Evolutionary conservation across 768 basidiomycete species (phyloP).

Genomic region (Pisolithus tinctorius): DNA sequence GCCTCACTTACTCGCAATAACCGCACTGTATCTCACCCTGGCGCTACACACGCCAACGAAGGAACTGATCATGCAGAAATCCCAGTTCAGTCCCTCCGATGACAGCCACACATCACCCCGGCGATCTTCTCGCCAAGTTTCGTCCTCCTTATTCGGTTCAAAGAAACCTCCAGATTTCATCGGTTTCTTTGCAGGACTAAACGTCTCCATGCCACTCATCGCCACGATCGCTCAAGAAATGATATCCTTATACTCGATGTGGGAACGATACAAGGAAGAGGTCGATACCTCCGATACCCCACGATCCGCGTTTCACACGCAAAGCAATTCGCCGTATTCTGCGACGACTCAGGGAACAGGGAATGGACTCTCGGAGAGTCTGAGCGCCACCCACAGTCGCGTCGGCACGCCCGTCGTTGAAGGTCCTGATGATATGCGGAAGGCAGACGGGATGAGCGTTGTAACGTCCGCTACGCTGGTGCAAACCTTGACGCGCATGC

Average conservation of each 20-base stretch:
- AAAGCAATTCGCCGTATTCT: conserved; percentile 15
- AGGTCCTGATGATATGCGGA: conserved; percentile 13
- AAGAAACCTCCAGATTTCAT: conserved; percentile 59
- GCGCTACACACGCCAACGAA: conserved; percentile 60
- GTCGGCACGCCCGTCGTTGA: conserved; percentile 22
- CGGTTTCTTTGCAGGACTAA: conserved; percentile 77
- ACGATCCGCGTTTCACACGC: conserved; percentile 12
- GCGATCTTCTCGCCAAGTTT: conserved; percentile 48
- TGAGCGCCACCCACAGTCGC: conserved; percentile 21
- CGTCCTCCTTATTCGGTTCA: conserved; percentile 20
- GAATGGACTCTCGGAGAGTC: conserved; percentile 15
- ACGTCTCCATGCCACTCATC: conserved; percentile 76
- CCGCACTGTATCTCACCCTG: conserved; percentile 85
- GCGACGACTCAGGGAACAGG: conserved; percentile 15
- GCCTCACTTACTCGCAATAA: conserved; percentile 89
- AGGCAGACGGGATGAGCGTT: conserved; percentile 12
- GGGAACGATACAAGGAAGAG: conserved; percentile 79
- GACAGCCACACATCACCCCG: conserved; percentile 33
- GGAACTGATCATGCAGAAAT: conserved; percentile 35
- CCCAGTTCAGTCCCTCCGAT: conserved; percentile 14
- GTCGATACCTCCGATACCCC: conserved; percentile 30
- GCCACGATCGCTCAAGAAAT: conserved; percentile 89
- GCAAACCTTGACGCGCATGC: conserved; percentile 55
- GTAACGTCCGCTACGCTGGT: conserved; percentile 58
- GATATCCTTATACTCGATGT: conserved; percentile 80